Base-by-base conservation (phyloP, 2,329 filamentous ascomycete genomes). In the Exophiala aquamarina region DNA sequence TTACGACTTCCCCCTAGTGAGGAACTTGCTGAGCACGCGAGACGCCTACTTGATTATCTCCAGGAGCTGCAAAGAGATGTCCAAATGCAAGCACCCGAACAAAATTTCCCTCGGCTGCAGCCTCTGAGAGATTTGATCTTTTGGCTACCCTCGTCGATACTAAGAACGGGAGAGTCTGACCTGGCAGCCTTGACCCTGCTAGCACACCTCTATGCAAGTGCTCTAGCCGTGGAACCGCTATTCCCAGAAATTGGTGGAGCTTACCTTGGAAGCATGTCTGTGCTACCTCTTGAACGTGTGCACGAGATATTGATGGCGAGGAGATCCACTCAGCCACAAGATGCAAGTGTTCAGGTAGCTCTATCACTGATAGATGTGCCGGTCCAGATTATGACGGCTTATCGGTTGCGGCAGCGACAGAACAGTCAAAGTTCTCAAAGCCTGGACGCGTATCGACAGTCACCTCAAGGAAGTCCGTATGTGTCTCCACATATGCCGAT, bases 71-170 rank as follows among this genome's bases (percentile, higher is more conserved):
- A 83, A 62, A 83, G 86, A 64, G 82, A 88, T 56, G 82, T 83
- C 63, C 82, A 84, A 3, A 77, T 78, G 10, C 77, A 86, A 55
- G 82, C 83, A 18, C 82, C 90, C 18, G 85, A 89, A 54, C 84
- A 94, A 63, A 89, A 95, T 63, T 97, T 96, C 64, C 86, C 90
- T 61, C 87, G 91, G 55, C 81, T 97, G 9, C 91, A 94, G 55
- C 85, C 89, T 8, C 78, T 98, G 49, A 81, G 91, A 45, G 87
- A 88, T 59, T 96, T 92, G 90, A 80, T 97, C 13, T 95, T 97
- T 70, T 97, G 92, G 90, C 82, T 95, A 45, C 93, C 93, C 1
- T 84, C 95, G 26, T 83, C 84, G 57, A 86, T 91, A 59, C 77
- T 96, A 19, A 86, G 92, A 64, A 82, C 84, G 55, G 86, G 84